A percentile compares a stretch with the other conserved stretches of the same genome.
Conservation (phyloP, 257 asterid genomes). For the Salvia miltiorrhiza region DNA sequence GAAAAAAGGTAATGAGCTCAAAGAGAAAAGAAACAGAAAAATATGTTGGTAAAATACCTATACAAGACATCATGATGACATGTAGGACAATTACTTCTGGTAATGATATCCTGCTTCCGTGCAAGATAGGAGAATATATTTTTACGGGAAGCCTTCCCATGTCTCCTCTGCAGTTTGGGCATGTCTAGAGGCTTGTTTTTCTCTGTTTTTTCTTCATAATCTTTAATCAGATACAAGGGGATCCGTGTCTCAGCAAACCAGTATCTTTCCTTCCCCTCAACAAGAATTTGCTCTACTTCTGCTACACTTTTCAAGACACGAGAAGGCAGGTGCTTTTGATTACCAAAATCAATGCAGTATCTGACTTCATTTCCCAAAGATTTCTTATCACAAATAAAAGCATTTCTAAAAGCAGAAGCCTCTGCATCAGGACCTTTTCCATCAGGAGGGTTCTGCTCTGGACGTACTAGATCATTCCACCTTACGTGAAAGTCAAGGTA, state of each 20-base stretch:
- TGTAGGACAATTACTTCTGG: slow-evolving; percentile 46
- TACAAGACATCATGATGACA: slow-evolving; percentile 54
- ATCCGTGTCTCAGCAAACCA: slow-evolving; percentile 78
- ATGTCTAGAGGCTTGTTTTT: slow-evolving; percentile 34
- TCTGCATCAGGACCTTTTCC: slow-evolving; percentile 76
- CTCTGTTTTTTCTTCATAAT: slow-evolving; percentile 55
- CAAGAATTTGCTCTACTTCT: slow-evolving; percentile 51
- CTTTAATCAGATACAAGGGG: slow-evolving; percentile 80
- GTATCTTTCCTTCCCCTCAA: slow-evolving; percentile 62
- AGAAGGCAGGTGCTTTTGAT: slow-evolving; percentile 88
- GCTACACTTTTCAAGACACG: slow-evolving; percentile 66
- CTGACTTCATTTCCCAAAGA: slow-evolving; percentile 45
- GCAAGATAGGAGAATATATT: slow-evolving; percentile 55
- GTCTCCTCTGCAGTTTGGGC: slow-evolving; percentile 45
- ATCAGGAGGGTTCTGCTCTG: slow-evolving; percentile 60
- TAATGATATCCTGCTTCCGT: slow-evolving; percentile 52
- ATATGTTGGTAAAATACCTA: slow-evolving; percentile 43
- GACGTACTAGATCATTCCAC: slow-evolving; percentile 79
- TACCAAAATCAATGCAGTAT: slow-evolving; percentile 68
- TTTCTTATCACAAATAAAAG: slow-evolving; percentile 59
- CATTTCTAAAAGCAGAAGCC: slow-evolving; percentile 84
- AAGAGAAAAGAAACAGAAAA: slow-evolving; percentile 8
- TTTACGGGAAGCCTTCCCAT: slow-evolving; percentile 39
- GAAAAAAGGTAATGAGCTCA: slow-evolving; percentile 1
- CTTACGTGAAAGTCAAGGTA: slow-evolving; percentile 74